phyloP scores from a whole-genome alignment of 2,329 filamentous ascomycete genomes.

The Kalaharituber pfeilii region DNA sequence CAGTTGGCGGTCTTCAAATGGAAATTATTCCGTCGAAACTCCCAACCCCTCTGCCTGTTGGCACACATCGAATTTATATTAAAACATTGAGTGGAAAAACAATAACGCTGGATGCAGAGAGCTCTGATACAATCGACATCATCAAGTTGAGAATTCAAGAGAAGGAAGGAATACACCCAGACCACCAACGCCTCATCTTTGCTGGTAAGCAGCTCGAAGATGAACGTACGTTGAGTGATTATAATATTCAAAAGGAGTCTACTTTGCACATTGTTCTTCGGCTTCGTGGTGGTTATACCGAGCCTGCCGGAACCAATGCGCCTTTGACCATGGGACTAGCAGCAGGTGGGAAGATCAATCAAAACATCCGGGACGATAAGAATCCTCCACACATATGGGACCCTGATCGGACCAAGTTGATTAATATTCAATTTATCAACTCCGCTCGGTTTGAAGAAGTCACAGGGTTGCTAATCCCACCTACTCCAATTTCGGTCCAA shows the following conservation, averaged over 20 bases:
- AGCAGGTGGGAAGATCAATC: slow-evolving; percentile 29
- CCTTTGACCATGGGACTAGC: slow-evolving; percentile 27
- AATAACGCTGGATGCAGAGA: slow-evolving; percentile 3
- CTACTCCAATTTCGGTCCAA: slow-evolving; percentile 25
- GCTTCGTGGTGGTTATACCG: slow-evolving; percentile 76
- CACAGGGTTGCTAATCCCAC: slow-evolving; percentile 26
- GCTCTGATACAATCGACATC: slow-evolving; percentile 70
- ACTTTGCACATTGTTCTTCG: slow-evolving; percentile 94
- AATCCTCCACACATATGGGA: slow-evolving; percentile 24
- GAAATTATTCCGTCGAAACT: slow-evolving; percentile 26
- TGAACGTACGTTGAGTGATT: slow-evolving; percentile 88
- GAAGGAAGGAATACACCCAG: slow-evolving; percentile 71
- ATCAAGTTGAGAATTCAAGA: slow-evolving; percentile 36
- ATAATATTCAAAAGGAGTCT: slow-evolving; percentile 98
- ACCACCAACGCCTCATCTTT: slow-evolving; percentile 84
- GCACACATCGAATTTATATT: neutral
- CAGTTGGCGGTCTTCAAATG: slow-evolving; percentile 30
- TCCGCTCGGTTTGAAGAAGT: slow-evolving; percentile 18
- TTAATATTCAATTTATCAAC: slow-evolving; percentile 6
- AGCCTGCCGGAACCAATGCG: neutral
- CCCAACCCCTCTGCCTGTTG: neutral
- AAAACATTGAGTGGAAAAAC: slow-evolving; percentile 12
- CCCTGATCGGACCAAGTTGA: neutral
- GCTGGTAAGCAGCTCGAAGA: slow-evolving; percentile 94
- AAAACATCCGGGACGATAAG: slow-evolving; percentile 27